Evolutionary conservation across 306 rosid genomes (phyloP).

Genomic region (Lathyrus tuberosus): DNA sequence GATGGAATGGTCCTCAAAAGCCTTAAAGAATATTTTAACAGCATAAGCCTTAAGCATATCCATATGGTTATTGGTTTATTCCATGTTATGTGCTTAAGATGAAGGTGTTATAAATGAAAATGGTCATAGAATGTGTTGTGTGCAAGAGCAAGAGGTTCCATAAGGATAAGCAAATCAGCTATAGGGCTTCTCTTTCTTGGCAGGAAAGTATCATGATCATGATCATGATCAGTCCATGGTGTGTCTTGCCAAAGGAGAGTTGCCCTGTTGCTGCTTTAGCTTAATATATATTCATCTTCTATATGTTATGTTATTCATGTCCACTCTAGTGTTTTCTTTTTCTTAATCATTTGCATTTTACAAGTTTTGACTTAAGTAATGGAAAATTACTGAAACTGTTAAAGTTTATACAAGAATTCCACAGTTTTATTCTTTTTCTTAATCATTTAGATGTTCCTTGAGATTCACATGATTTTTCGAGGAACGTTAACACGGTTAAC

Average conservation of each 20-base stretch:
- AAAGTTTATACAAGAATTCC: too few species aligned
- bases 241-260: constrained; percentile 66
- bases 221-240: constrained; percentile 23
- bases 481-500: too few species aligned
- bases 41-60: constrained; percentile 48
- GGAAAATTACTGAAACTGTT: too few species aligned
- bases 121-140: constrained; percentile 6
- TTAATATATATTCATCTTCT: too few species aligned
- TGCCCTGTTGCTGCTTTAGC: constrained; percentile 64
- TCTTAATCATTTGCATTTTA: too few species aligned
- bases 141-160: background rate
- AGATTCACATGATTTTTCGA: too few species aligned
- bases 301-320: too few species aligned
- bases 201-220: constrained; percentile 40
- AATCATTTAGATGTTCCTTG: too few species aligned
- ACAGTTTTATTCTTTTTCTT: too few species aligned
- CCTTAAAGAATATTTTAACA: constrained; percentile 36
- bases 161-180: constrained; percentile 52
- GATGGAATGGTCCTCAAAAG: too few species aligned
- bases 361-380: too few species aligned
- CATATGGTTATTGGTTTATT: constrained; percentile 47
- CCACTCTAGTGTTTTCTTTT: too few species aligned
- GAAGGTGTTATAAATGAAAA: constrained; percentile 48
- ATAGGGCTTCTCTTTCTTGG: constrained; percentile 68
- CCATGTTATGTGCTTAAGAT: constrained; percentile 39